Percentiles rank a stretch among this genome's conserved stretches.
These are phyloP conservation scores for Monosporascus ibericus DNA, from an alignment of 2,329 filamentous ascomycete genomes.

Conservation along the genomic window DNA sequence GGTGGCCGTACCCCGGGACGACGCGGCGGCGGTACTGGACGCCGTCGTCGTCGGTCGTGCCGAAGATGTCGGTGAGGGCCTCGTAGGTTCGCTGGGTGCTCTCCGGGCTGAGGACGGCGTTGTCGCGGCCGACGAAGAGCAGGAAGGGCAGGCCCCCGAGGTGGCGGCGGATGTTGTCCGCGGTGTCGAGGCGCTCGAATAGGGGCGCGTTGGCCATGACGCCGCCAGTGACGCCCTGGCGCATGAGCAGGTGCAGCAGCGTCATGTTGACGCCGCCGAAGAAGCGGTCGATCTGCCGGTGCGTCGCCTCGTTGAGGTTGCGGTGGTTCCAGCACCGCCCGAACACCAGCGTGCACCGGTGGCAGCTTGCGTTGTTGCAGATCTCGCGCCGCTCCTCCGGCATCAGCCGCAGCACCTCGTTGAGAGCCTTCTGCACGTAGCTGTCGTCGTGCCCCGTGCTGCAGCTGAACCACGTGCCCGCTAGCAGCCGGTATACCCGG, in stretches of 20 bases:
- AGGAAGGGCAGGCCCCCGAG: slow-evolving; percentile 49
- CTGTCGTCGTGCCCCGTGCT: slow-evolving; percentile 39
- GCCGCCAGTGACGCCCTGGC: slow-evolving; percentile 43
- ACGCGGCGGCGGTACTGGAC: slow-evolving; percentile 45
- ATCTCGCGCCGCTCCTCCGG: slow-evolving; percentile 49
- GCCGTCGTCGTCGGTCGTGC: slow-evolving; percentile 25
- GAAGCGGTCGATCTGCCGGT: slow-evolving; percentile 54
- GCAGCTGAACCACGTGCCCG: slow-evolving; percentile 51
- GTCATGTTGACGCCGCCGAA: slow-evolving; percentile 59
- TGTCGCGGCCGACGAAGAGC: slow-evolving; percentile 50
- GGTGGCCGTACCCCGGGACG: slow-evolving; percentile 52
- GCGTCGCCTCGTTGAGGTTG: slow-evolving; percentile 61
- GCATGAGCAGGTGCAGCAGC: slow-evolving; percentile 49
- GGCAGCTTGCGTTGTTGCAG: slow-evolving; percentile 56
- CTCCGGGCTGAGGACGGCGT: slow-evolving; percentile 48
- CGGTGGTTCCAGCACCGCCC: slow-evolving; percentile 59
- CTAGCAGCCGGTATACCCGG: slow-evolving; percentile 38
- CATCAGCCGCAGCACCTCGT: slow-evolving; percentile 53
- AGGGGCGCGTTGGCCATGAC: slow-evolving; percentile 47
- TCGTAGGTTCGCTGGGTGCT: slow-evolving; percentile 49
- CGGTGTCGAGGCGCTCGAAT: slow-evolving; percentile 40
- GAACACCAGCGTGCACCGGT: slow-evolving; percentile 54
- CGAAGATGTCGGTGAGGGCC: slow-evolving; percentile 45
- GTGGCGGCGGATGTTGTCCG: slow-evolving; percentile 41
- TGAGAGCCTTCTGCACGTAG: slow-evolving; percentile 43